These are phyloP conservation scores for Mycothermus thermophilus DNA, from an alignment of 495 filamentous ascomycete genomes.

Conservation along the genomic window DNA sequence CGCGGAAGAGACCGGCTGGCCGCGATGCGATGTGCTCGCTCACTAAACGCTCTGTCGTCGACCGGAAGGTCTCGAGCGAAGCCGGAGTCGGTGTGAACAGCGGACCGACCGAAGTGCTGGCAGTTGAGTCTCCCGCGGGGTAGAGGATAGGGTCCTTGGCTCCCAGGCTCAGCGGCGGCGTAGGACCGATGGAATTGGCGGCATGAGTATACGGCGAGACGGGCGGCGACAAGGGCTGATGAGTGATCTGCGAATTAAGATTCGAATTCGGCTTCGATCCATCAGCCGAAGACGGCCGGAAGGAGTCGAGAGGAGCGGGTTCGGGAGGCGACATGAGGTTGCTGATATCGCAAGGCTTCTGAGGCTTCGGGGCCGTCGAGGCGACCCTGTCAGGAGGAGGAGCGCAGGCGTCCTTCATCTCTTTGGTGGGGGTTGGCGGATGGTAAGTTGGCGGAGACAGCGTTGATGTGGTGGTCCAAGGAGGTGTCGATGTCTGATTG, in stretches of 20 bases:
- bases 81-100: slow-evolving; percentile 39
- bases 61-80: slow-evolving; percentile 27
- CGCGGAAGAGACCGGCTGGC: slow-evolving; percentile 41
- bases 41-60: slow-evolving; percentile 31
- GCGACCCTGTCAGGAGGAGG: not conserved
- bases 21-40: slow-evolving; percentile 55
- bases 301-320: slow-evolving; percentile 46
- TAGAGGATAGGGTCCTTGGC: slow-evolving; percentile 49
- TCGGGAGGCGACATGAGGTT: slow-evolving; percentile 70
- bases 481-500: slow-evolving; percentile 1
- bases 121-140: slow-evolving; percentile 31
- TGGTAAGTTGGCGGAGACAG: slow-evolving; percentile 1
- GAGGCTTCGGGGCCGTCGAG: slow-evolving; percentile 9
- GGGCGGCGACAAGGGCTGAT: slow-evolving; percentile 54
- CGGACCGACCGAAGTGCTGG: slow-evolving; percentile 37
- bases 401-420: slow-evolving; percentile 4
- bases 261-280: slow-evolving; percentile 19
- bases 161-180: slow-evolving; percentile 24
- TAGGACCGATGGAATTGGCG: slow-evolving; percentile 24
- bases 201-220: slow-evolving; percentile 49
- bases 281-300: slow-evolving; percentile 27
- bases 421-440: slow-evolving; percentile 9
- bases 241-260: slow-evolving; percentile 26
- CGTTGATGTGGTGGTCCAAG: slow-evolving; percentile 1
- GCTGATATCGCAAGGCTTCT: slow-evolving; percentile 29